A percentile compares a stretch with the other conserved stretches of the same genome.
Evolutionary conservation across 139 green algal species (phyloP).

Genomic region (Closterium sp.): DNA sequence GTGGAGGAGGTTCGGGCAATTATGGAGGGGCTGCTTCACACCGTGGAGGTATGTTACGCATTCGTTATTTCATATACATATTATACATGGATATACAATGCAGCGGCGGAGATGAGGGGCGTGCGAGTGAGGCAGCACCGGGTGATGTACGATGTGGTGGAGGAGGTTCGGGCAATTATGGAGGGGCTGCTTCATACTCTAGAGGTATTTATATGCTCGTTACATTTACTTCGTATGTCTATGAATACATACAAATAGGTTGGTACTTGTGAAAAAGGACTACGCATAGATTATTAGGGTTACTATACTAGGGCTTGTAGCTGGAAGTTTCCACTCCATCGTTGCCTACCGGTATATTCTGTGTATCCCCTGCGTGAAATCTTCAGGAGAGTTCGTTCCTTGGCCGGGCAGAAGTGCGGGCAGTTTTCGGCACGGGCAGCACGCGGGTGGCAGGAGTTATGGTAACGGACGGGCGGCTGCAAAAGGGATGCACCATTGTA

Average conservation of each 20-base stretch:
- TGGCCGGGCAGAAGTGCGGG: constrained; percentile 71
- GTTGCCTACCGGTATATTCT: not conserved
- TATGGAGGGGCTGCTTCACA: constrained; percentile 90
- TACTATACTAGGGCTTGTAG: no score
- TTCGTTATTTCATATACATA: not conserved
- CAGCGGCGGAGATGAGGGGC: not conserved
- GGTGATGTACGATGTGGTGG: constrained; percentile 95
- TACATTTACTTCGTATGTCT: no score
- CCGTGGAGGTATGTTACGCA: constrained; percentile 70
- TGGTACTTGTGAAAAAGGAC: no score
- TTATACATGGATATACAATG: not conserved
- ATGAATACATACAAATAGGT: no score
- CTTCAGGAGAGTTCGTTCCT: constrained; percentile 20
- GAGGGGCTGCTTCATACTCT: constrained; percentile 81
- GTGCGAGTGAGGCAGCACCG: constrained; percentile 63
- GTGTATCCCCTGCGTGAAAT: not conserved
- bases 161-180: constrained; percentile 91
- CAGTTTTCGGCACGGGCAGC: constrained; percentile 79
- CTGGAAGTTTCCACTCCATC: no score
- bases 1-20: constrained; percentile 87
- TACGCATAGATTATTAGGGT: no score
- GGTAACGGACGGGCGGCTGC: constrained; percentile 69
- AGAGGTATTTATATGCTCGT: no score
- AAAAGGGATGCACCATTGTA: constrained; percentile 50
- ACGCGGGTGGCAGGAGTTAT: constrained; percentile 75